Percentiles rank a stretch among this genome's conserved stretches.
These are phyloP conservation scores for Colletotrichum melonis DNA, from an alignment of 2,329 filamentous ascomycete species.

Conservation along the genomic window DNA sequence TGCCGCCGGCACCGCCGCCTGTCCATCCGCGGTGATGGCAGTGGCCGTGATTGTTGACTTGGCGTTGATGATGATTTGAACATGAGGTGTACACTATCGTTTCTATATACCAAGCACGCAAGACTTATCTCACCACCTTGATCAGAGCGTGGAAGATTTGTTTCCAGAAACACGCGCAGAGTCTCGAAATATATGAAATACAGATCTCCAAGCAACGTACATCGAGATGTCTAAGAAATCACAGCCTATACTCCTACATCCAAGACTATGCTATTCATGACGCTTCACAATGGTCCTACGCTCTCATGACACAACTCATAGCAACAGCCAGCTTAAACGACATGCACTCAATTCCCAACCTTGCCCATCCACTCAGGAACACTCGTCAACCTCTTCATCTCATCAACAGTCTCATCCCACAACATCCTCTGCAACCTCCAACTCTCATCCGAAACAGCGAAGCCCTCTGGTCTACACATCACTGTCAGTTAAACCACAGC, in stretches of 20 bases:
- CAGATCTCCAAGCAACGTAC: too few relatives aligned
- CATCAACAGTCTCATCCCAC: slow-evolving; percentile 7
- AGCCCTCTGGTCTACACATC: not conserved
- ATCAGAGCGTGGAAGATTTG: too few relatives aligned
- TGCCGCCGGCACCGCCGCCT: slow-evolving; percentile 23
- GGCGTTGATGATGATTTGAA: too few relatives aligned
- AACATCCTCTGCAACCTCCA: not conserved
- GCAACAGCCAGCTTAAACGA: not conserved
- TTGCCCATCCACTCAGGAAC: not conserved
- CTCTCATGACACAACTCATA: not conserved
- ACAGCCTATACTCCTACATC: not conserved
- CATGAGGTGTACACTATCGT: not conserved
- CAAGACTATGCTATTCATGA: not conserved
- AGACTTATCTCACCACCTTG: not conserved
- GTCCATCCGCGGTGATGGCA: slow-evolving; percentile 5
- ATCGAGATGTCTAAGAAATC: not conserved
- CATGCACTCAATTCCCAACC: too few relatives aligned
- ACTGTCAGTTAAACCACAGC: not conserved
- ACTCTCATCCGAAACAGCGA: not conserved
- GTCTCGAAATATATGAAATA: not conserved
- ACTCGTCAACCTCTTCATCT: not conserved
- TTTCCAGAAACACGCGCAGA: not conserved
- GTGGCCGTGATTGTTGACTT: not conserved
- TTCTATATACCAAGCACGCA: not conserved
- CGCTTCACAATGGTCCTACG: not conserved